Conservation (phyloP, 352 stramenopile genomes). For the Phytophthora tentaculata region DNA sequence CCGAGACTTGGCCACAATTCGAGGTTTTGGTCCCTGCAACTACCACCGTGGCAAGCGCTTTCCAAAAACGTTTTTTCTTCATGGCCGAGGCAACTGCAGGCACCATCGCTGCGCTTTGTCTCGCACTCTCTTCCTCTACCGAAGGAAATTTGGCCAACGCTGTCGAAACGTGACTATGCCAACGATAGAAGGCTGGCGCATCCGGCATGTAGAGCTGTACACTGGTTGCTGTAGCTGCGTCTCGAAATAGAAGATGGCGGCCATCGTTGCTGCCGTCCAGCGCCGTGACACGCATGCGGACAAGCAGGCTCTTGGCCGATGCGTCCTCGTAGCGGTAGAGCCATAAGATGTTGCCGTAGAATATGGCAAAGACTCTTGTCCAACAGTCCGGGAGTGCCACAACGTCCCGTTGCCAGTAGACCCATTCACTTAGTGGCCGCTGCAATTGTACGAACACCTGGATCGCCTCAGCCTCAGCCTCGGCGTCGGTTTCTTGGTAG, state of each 20-base stretch:
- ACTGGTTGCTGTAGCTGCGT: conserved; percentile 2
- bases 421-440: conserved; percentile 44
- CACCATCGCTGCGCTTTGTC: conserved; percentile 4
- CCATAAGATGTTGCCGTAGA: conserved; percentile 39
- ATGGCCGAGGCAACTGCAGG: conserved; percentile 10
- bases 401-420: conserved; percentile 53
- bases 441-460: conserved; percentile 21
- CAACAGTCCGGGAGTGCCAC: conserved; percentile 46
- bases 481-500: conserved; percentile 1
- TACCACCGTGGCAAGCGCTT: conserved; percentile 13
- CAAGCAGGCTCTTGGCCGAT: conserved; percentile 38
- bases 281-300: conserved; percentile 32
- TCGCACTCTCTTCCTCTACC: conserved; percentile 13
- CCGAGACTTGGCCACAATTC: conserved; percentile 2
- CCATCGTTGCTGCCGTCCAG: conserved; percentile 18
- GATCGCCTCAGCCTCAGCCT: conserved; percentile 8
- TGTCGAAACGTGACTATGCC: conserved; percentile 31
- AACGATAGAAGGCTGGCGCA: conserved; percentile 21
- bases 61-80: conserved; percentile 37
- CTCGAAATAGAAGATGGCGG: conserved; percentile 34
- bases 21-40: conserved; percentile 9
- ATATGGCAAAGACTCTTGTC: conserved; percentile 58
- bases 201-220: conserved; percentile 42
- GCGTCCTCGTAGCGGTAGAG: conserved; percentile 56
- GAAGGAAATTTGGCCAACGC: conserved; percentile 22